phyloP scores from a whole-genome alignment of 257 asterid species.

The Solanum virginianum region DNA sequence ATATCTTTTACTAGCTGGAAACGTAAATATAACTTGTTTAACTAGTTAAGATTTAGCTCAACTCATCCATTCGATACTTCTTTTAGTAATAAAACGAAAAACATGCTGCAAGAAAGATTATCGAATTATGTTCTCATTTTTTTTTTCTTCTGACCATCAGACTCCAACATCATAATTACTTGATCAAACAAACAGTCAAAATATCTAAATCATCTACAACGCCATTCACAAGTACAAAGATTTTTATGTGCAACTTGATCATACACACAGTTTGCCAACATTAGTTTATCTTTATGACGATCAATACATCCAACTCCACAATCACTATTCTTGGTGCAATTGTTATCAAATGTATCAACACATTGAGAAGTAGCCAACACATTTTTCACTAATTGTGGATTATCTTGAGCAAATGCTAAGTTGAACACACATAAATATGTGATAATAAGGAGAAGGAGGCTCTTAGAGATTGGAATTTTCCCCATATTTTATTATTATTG shows the following conservation, averaged over 20 bases:
- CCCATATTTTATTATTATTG: not conserved
- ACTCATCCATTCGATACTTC: not conserved
- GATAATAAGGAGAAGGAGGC: not conserved
- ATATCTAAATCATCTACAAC: not conserved
- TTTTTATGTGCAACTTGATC: not conserved
- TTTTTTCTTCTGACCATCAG: too few species aligned
- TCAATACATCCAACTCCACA: not conserved
- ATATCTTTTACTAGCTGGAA: too few species aligned
- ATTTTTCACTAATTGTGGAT: not conserved
- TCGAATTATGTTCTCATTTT: not conserved
- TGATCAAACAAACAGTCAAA: not conserved
- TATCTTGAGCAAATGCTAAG: not conserved
- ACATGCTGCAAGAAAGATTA: not conserved
- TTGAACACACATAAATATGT: not conserved
- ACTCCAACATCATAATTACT: not conserved
- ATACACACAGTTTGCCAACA: too few species aligned
- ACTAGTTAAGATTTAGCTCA: too few species aligned
- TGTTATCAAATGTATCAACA: too few species aligned
- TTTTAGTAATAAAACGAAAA: too few species aligned
- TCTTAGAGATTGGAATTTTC: not conserved
- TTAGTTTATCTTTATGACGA: too few species aligned
- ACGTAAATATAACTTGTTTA: too few species aligned
- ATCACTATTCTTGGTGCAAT: not conserved
- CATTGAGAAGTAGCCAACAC: not conserved
- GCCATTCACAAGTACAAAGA: not conserved